Base-by-base conservation (phyloP, 1,284 basidiomycete genomes). In the Heterobasidion annosum region DNA sequence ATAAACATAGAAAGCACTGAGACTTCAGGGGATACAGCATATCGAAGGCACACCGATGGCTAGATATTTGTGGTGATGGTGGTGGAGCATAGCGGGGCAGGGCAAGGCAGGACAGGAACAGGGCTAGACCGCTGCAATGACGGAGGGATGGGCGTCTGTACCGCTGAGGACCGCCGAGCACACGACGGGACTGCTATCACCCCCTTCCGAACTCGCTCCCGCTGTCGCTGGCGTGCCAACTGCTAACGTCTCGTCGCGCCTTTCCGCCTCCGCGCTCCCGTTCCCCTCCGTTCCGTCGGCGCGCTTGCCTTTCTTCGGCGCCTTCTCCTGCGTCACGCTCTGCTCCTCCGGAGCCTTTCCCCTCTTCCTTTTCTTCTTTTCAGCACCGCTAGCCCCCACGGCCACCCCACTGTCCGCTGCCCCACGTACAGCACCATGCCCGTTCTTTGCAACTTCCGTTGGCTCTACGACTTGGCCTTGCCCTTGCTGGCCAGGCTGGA, bases 281-380 rank as follows among this genome's bases (percentile, higher is more conserved):
- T 25, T 25, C 3, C 25, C 25, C 25, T 25, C 25, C 3, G 25
- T 4, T 25, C 25, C 25, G 25, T 48, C 50, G n/a, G 40, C 32
- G 32, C 57, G 61, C 62, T 72, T 75, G 15, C 56, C 49, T 58
- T 72, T 74, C 64, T 70, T 75, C 34, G 8, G 12, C 12, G 52
- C 19, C 54, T 68, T 34, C 15, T 66, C 65, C 50, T 70, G 72
- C 46, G 61, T 58, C 8, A 52, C 54, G 5, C 66, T 61, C 37
- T 56, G 25, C 25, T 25, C 25, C 25, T 25, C 25, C 25, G 3
- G 25, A 25, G 25, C 25, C 25, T 25, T 25, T 25, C 25, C 19
- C 47, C 68, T 65, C 51, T 64, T 72, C 52, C 69, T 72, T 49
- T 63, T 64, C 54, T 66, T 63, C 15, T 61, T 40, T 19, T 16